Conservation (phyloP, 73 alveolate species). For the Durusdinium trenchii region DNA sequence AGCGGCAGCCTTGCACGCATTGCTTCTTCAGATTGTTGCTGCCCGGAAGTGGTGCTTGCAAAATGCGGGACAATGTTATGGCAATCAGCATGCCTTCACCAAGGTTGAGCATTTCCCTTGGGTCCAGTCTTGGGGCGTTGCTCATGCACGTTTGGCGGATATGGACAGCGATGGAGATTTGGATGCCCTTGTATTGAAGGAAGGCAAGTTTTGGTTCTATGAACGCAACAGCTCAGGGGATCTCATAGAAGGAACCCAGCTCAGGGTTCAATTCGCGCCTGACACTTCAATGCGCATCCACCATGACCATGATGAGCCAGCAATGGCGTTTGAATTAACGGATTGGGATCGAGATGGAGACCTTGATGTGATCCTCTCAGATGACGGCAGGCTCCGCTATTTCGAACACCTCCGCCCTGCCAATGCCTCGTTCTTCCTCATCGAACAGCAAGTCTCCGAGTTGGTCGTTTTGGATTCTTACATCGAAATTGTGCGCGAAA, state of each 20-base stretch:
- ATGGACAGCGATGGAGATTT: constrained; percentile 14
- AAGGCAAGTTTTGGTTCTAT: neutral
- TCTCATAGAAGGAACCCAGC: neutral
- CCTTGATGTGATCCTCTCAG: neutral
- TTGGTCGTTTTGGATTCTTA: neutral
- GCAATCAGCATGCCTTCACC: constrained; percentile 1
- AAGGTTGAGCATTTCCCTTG: neutral
- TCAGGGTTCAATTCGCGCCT: neutral
- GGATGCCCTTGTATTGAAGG: neutral
- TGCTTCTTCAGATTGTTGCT: neutral
- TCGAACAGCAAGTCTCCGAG: neutral
- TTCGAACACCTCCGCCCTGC: neutral
- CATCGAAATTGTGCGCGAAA: too few species aligned
- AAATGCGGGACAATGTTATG: neutral
- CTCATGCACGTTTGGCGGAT: neutral
- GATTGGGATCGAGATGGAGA: constrained; percentile 48
- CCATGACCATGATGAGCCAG: neutral
- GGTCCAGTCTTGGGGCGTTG: neutral
- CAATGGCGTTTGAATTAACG: neutral
- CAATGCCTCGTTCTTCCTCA: neutral
- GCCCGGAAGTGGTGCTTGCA: constrained; percentile 17
- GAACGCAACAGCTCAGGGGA: neutral
- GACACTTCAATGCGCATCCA: neutral
- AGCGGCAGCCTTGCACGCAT: neutral
- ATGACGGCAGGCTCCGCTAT: neutral